These are phyloP conservation scores for Trichosanthes truncata DNA, from an alignment of 306 rosid species.

Conservation along the genomic window DNA sequence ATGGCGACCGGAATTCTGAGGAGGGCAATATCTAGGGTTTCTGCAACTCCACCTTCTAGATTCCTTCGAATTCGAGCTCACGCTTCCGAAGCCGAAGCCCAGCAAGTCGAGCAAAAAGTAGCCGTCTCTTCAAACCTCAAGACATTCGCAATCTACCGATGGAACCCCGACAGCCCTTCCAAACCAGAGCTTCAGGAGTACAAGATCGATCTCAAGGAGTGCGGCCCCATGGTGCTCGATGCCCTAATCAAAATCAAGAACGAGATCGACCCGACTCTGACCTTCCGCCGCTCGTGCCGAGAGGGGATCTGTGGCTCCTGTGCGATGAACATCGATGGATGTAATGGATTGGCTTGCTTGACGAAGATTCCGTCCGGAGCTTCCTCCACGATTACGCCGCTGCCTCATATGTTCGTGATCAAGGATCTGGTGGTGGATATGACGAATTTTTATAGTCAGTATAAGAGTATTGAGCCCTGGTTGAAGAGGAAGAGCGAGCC, in stretches of 20 bases:
- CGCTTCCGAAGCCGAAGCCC: slow-evolving; percentile 56
- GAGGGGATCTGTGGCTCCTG: slow-evolving; percentile 98
- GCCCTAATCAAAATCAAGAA: slow-evolving; percentile 91
- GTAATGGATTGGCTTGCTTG: slow-evolving; percentile 84
- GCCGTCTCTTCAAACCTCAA: slow-evolving; percentile 19
- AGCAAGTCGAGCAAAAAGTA: slow-evolving; percentile 33
- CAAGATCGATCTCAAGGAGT: slow-evolving; percentile 73
- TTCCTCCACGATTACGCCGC: slow-evolving; percentile 48
- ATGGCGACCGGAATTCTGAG: slow-evolving; percentile 69
- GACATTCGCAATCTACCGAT: slow-evolving; percentile 86
- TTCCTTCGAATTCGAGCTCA: slow-evolving; percentile 31
- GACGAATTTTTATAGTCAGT: slow-evolving; percentile 93
- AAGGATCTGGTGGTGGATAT: slow-evolving; percentile 93
- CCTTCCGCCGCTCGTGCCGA: slow-evolving; percentile 87
- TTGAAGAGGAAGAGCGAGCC: slow-evolving; percentile 80
- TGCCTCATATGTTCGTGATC: slow-evolving; percentile 92
- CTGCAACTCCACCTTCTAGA: slow-evolving; percentile 30
- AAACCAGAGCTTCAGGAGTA: slow-evolving; percentile 73
- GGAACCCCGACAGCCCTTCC: slow-evolving; percentile 67
- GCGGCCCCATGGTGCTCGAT: slow-evolving; percentile 98
- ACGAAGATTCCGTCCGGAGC: slow-evolving; percentile 49
- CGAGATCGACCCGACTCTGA: slow-evolving; percentile 70
- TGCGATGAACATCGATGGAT: slow-evolving; percentile 98
- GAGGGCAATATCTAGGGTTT: slow-evolving; percentile 28
- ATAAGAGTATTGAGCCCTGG: slow-evolving; percentile 99